Base-by-base conservation (phyloP, 2,329 filamentous ascomycete genomes). In the Pseudogymnoascus sp. region DNA sequence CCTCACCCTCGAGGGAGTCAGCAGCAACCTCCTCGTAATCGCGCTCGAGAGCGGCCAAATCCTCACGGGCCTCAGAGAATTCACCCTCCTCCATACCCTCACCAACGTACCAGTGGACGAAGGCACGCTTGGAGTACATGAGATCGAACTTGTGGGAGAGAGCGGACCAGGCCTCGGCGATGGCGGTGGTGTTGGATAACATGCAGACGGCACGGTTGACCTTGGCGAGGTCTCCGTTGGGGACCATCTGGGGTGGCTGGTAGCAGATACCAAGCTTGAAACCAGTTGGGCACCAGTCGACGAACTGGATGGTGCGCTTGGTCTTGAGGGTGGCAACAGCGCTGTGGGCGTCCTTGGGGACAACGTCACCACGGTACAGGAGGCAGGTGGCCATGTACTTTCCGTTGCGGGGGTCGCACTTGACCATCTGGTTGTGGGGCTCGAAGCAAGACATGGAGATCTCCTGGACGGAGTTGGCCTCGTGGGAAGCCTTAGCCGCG, bases 221-320 rank as follows among this genome's bases (percentile, higher is more conserved):
- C 84, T 96, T 94, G 78, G 94, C 93, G 66, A 97, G 85, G 74
- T 97, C 94, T 72, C 93, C 93, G 79, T 97, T 96, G 73, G 91
- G 94, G 62, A 97, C 93, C 79, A 90, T 89, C 81, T 95, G 86
- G 68, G 93, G 93, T 74, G 92, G 90, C 83, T 97, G 92, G 87
- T 95, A 97, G 89, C 92, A 97, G 83, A 99, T 99, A 84, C 94
- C 94, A 70, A 99, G 90, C 90, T 99, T 99, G 89, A 99, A 99
- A 70, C 94, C 94, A 78, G 94, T 99, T 64, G 94, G 94, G 86
- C 94, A 99, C 94, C 94, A 99, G 81, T 99, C 94, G 74, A 99
- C 94, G 76, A 97, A 96, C 81, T 97, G 92, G 75, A 99, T 96
- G 71, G 94, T 96, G 73, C 91, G 89, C 89, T 97, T 97, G 77